Percentiles rank a stretch among this genome's conserved stretches.
Evolutionary conservation across 176 grass and related monocot species (phyloP).

Genomic region (Neostapfia colusana): DNA sequence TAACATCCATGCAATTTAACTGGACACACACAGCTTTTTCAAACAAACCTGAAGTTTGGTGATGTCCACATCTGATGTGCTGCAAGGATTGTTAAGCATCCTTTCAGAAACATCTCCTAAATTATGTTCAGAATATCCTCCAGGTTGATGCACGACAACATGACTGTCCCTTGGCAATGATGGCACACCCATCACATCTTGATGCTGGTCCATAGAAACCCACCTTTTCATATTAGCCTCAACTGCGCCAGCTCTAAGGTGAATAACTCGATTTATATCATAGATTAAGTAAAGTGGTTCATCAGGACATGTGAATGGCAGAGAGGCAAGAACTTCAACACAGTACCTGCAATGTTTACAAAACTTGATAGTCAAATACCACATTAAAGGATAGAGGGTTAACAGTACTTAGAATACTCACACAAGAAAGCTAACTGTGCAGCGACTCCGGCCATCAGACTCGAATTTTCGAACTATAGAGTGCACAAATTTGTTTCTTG

Average conservation of each 20-base stretch:
- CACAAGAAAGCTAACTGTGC: conserved; percentile 75
- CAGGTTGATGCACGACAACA: conserved; percentile 53
- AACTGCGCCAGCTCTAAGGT: conserved; percentile 78
- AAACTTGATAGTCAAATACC: conserved; percentile 34
- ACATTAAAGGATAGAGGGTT: conserved; percentile 19
- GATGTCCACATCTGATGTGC: conserved; percentile 54
- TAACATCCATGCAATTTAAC: not conserved
- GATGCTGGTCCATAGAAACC: conserved; percentile 70
- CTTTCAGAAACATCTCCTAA: conserved; percentile 39
- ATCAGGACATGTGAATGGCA: conserved; percentile 87
- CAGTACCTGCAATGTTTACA: conserved; percentile 76
- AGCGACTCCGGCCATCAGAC: conserved; percentile 56
- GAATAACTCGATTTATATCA: conserved; percentile 97
- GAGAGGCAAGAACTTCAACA: conserved; percentile 84
- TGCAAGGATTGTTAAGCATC: conserved; percentile 51
- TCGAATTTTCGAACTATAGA: conserved; percentile 92
- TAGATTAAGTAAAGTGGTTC: conserved; percentile 98
- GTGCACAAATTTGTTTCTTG: conserved; percentile 97
- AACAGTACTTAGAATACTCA: conserved; percentile 49
- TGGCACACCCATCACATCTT: conserved; percentile 25
- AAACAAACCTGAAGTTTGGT: conserved; percentile 70
- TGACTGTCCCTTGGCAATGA: conserved; percentile 32
- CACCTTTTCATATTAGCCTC: conserved; percentile 92
- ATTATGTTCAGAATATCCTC: conserved; percentile 38
- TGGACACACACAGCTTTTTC: conserved; percentile 12